Percentiles rank a stretch among this genome's conserved stretches.
Conservation (phyloP, 1,284 basidiomycete species). For the Moesziomyces aphidis region DNA sequence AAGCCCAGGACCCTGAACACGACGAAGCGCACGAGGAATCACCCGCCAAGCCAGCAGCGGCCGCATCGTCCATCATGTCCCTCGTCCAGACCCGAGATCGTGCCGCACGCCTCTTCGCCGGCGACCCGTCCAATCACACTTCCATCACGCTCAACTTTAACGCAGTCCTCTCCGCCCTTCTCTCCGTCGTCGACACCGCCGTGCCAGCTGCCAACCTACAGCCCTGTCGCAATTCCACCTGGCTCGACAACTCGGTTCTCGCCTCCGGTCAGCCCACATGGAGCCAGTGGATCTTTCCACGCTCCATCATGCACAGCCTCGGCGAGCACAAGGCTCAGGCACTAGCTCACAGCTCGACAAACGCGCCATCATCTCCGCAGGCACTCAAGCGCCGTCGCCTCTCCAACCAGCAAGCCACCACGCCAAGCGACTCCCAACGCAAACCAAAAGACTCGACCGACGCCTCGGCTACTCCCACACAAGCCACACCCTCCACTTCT, state of each 20-base stretch:
- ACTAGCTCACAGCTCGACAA: not conserved
- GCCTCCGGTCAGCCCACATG: constrained; percentile 29
- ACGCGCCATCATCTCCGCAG: constrained; percentile 8
- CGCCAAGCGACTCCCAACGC: no score
- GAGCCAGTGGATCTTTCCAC: constrained; percentile 44
- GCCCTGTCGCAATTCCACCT: constrained; percentile 22
- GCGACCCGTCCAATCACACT: constrained; percentile 12
- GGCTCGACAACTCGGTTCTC: constrained; percentile 31
- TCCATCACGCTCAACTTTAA: constrained; percentile 32
- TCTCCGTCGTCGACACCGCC: constrained; percentile 38
- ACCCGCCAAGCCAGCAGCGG: not conserved
- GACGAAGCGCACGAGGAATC: constrained; percentile 2
- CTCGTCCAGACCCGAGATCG: constrained; percentile 43
- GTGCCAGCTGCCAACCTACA: constrained; percentile 4
- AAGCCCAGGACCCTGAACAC: constrained; percentile 1
- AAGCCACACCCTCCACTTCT: constrained; percentile 1
- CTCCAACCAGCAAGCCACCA: not conserved
- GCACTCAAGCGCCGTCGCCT: constrained; percentile 32
- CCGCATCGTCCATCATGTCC: constrained; percentile 24
- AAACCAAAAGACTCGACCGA: no score
- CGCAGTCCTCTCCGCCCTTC: constrained; percentile 32
- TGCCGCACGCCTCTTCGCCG: constrained; percentile 23
- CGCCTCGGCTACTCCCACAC: not conserved
- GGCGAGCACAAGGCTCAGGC: constrained; percentile 23
- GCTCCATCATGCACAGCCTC: constrained; percentile 23